Percentiles rank a stretch among this genome's conserved stretches.
Conservation (phyloP, 2,329 filamentous ascomycete genomes). For the Penicillium sp. region DNA sequence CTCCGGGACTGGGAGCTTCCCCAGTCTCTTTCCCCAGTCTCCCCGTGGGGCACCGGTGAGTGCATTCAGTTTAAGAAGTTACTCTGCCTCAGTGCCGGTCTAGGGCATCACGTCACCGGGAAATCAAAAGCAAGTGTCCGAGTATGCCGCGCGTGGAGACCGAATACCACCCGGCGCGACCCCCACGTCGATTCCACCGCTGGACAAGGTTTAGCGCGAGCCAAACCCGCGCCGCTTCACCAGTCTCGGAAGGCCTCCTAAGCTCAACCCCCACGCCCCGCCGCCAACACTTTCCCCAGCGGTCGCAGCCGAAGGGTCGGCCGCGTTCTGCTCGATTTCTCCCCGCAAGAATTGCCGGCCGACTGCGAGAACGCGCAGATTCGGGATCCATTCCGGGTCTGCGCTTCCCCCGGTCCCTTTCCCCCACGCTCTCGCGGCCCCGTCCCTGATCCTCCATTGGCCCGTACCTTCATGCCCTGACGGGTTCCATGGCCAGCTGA, state of each 20-base stretch:
- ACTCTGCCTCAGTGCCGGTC: neutral
- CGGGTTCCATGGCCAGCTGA: neutral
- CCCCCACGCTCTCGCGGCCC: constrained; percentile 3
- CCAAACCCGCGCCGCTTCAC: neutral
- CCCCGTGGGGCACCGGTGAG: neutral
- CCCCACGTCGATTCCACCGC: neutral
- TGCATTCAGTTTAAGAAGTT: neutral
- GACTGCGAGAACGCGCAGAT: neutral
- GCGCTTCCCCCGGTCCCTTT: constrained; percentile 3
- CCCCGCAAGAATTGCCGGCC: neutral
- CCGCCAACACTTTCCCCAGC: neutral
- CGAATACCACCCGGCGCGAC: neutral
- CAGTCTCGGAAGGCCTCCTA: neutral
- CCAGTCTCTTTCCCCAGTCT: neutral
- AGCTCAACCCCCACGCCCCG: neutral
- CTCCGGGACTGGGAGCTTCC: no score
- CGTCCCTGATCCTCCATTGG: constrained; percentile 1
- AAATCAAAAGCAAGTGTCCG: neutral
- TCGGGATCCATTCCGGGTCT: neutral
- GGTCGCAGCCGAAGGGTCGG: neutral
- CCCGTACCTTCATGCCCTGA: neutral
- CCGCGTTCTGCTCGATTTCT: neutral
- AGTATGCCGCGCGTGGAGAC: neutral
- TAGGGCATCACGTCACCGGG: neutral
- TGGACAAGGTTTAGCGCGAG: neutral